Percentiles rank a stretch among this genome's conserved stretches.
Evolutionary conservation across 2,329 filamentous ascomycete species (phyloP).

Genomic region (Emmonsiellopsis sp.): DNA sequence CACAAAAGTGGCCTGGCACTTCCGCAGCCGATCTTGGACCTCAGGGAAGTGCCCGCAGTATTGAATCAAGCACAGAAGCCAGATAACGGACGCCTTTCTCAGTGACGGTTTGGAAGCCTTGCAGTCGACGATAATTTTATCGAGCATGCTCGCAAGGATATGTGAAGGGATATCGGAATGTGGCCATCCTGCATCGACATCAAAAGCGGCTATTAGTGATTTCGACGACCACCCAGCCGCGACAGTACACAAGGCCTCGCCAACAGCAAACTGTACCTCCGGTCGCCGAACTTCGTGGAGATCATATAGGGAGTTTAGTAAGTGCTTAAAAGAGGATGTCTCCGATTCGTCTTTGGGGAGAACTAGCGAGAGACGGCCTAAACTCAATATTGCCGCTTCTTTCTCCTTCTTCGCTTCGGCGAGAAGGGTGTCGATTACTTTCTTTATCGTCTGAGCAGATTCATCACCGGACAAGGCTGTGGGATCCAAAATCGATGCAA

Average conservation of each 20-base stretch:
- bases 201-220: constrained; percentile 63
- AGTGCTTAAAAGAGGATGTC: constrained; percentile 31
- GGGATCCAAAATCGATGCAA: constrained; percentile 45
- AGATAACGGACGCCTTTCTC: constrained; percentile 87
- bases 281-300: constrained; percentile 77
- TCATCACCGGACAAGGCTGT: constrained; percentile 19
- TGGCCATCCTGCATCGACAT: constrained; percentile 54
- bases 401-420: constrained; percentile 68
- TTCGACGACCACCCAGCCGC: constrained; percentile 77
- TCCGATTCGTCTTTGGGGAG: constrained; percentile 28
- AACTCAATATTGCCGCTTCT: constrained; percentile 68
- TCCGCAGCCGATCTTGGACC: constrained; percentile 63
- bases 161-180: constrained; percentile 27
- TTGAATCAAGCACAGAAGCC: constrained; percentile 85
- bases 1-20: constrained; percentile 82
- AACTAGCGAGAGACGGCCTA: constrained; percentile 64
- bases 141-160: constrained; percentile 49
- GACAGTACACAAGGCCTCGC: constrained; percentile 74
- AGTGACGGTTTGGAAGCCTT: constrained; percentile 79
- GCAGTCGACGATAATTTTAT: constrained; percentile 68
- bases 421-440: constrained; percentile 55
- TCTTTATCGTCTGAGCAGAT: constrained; percentile 23
- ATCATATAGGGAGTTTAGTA: constrained; percentile 61
- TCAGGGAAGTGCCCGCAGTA: constrained; percentile 73
- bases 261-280: constrained; percentile 83